Base-by-base conservation (phyloP, 2,329 filamentous ascomycete genomes). In the Colletotrichum tropicale region DNA sequence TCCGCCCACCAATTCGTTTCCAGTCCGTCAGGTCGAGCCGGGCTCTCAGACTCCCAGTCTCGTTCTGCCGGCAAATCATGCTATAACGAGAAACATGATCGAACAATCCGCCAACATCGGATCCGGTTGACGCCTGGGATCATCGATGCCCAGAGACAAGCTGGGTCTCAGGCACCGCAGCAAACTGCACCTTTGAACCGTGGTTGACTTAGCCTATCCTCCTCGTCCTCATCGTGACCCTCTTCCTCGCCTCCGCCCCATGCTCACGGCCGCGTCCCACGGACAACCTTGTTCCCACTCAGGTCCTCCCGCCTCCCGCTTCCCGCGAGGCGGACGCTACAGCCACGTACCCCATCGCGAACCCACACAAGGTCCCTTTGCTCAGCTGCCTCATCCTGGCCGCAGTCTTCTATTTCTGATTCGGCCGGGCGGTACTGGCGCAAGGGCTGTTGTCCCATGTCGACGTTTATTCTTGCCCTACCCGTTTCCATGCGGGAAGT, bases 311-410 rank as follows among this genome's bases (percentile, higher is more conserved):
- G 61, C 67, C 62, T 76, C 74, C 74, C 66, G 71, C 71, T 36
- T 76, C 61, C 66, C 71, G 71, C 71, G 38, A 66, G 71, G 71
- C 70, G 61, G 71, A 75, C 66, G 74, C 66, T 67, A 67, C 79
- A 79, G 78, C 77, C 80, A 80, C 78, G 71, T 77, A 77, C 77
- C 71, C 75, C 72, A 72, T 76, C 64, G 61, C 52, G 32, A 78
- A 76, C 77, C 76, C 78, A 79, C 77, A 67, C 4, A 28, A 61
- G 60, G 43, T 52, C 72, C 68, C 74, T 77, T 76, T 32, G 76
- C 77, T 65, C 68, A 62, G 62, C 77, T 77, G 79, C 75, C 76
- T 70, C 71, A 75, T 61, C 32, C 71, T 68, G 73, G 67, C 60
- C 62, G 34, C 52, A 64, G 56, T 62, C 71, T 71, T 71, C 74